phyloP scores from a whole-genome alignment of 2,329 filamentous ascomycete species.

The Tolypocladium sp. region DNA sequence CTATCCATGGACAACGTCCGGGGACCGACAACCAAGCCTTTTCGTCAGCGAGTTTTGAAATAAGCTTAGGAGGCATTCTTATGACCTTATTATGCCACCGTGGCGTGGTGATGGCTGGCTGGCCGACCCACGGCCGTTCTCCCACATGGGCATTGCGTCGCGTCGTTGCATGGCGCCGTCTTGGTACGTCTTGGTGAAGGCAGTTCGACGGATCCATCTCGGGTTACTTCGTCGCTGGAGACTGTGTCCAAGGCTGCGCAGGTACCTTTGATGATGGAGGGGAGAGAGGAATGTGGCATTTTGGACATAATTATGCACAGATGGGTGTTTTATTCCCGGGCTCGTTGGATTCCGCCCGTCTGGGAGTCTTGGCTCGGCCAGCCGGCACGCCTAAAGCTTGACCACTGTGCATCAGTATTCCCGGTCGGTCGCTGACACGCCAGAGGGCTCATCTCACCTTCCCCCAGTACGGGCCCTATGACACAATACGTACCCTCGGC shows the following conservation, averaged over 20 bases:
- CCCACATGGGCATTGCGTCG: not conserved
- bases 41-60: constrained; percentile 5
- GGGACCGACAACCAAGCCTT: constrained; percentile 5
- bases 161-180: not conserved
- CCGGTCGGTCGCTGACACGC: constrained; percentile 1
- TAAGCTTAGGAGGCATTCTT: constrained; percentile 9
- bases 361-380: constrained; percentile 5
- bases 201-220: not conserved
- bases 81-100: constrained; percentile 3
- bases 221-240: not conserved
- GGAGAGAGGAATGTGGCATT: not conserved
- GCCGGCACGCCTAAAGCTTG: constrained; percentile 3
- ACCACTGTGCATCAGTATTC: constrained; percentile 2
- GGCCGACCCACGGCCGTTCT: not conserved
- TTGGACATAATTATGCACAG: not conserved
- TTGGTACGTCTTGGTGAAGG: not conserved
- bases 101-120: not conserved
- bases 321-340: not conserved
- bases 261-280: not conserved
- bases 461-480: not conserved
- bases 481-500: too few species aligned
- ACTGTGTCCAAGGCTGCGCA: not conserved
- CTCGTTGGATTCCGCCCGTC: not conserved
- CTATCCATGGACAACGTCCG: constrained; percentile 5
- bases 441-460: not conserved